Base-by-base conservation (phyloP, 805 yeast genomes). In the Wickerhamomyces ciferrii region DNA sequence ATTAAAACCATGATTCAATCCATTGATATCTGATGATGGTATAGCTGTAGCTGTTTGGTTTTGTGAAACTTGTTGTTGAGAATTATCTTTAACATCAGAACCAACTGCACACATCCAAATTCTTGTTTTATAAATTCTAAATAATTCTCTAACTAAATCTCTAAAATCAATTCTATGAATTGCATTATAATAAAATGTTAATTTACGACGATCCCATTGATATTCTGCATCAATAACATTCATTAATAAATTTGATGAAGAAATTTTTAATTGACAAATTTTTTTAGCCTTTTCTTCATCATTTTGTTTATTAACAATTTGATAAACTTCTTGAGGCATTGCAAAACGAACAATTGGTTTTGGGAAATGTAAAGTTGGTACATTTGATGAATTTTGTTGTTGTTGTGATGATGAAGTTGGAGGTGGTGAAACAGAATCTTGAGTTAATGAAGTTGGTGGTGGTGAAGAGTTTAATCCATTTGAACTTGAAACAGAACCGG, bases 71-170 rank as follows among this genome's bases (percentile, higher is more conserved):
- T 23, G 18, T 39, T 19, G 19, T 14, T 39, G 38, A 18, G 17
- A 34, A 43, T 29, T 18, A 20, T 47, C 24, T 8, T 21, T 17
- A 17, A 31, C 42, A 27, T 27, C 31, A 8, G 54, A 38, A 37
- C 54, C 48, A 24, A 84, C 85, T 0, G 94, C 92, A 71, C 91
- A 84, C 72, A 87, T 71, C 95, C 95, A 87, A 51, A 85, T 85
- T 60, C 92, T 71, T 1, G 92, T 85, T 66, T 85, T 85, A 69
- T 83, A 85, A 46, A 83, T 78, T 59, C 84, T 79, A 69, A 84
- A 85, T 37, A 85, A 65, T 56, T 85, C 91, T 50, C 84, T 78
- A 45, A 85, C 85, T 60, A 85, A 70, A 45, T 81, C 87, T 52
- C 92, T 71, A 59, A 85, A 85, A 59, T 87, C 94, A 49, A 85